Percentiles rank a stretch among this genome's conserved stretches.
Evolutionary conservation across 257 asterid species (phyloP).

Genomic region (Ligustrum vulgare): DNA sequence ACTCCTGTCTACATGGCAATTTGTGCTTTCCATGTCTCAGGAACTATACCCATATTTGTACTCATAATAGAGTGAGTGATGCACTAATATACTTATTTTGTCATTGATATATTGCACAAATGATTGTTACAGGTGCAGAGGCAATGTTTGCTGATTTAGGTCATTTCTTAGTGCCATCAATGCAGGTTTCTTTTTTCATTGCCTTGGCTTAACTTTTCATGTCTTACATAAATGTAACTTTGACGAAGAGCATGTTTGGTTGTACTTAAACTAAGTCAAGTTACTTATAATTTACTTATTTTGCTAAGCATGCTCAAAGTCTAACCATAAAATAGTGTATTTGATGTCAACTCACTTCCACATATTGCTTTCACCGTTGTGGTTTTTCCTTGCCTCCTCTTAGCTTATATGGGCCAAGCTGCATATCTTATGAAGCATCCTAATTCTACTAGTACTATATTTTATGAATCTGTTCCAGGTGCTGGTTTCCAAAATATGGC

Average conservation of each 20-base stretch:
- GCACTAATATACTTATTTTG: not conserved
- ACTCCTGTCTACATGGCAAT: not conserved
- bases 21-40: not conserved
- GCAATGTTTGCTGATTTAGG: conserved; percentile 99
- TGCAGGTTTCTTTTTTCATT: conserved; percentile 56
- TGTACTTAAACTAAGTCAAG: not conserved
- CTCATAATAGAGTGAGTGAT: not conserved
- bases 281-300: not conserved
- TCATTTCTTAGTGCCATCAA: conserved; percentile 85
- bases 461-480: conserved; percentile 94
- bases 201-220: not conserved
- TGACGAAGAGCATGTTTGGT: not conserved
- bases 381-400: conserved; percentile 93
- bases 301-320: not conserved
- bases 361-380: conserved; percentile 86
- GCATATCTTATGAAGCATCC: conserved; percentile 81
- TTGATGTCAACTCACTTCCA: conserved; percentile 13
- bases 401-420: conserved; percentile 98
- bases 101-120: not conserved
- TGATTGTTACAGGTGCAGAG: conserved; percentile 74
- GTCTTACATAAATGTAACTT: not conserved
- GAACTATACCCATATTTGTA: not conserved
- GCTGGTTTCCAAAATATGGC: conserved; percentile 6
- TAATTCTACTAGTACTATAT: conserved; percentile 50
- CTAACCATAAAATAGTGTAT: not conserved